Evolutionary conservation across 441 rosid genomes (phyloP).

Genomic region (Corymbia citriodora): DNA sequence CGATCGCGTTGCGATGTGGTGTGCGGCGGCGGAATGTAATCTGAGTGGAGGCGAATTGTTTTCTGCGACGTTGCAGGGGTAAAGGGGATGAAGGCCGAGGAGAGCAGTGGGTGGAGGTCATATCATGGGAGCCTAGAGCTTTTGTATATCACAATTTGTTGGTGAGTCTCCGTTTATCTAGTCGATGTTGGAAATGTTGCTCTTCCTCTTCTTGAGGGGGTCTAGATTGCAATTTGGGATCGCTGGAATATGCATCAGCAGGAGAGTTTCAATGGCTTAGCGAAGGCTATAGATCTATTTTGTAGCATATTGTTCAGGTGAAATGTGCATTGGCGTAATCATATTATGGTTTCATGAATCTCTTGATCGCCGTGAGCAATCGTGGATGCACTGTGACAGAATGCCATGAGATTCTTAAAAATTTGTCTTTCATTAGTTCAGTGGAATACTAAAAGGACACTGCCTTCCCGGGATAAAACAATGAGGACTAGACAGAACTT

Average conservation of each 20-base stretch:
- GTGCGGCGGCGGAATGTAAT: neutral
- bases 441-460: neutral
- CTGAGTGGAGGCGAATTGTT: neutral
- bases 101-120: slow-evolving; percentile 25
- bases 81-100: slow-evolving; percentile 8
- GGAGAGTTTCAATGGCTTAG: neutral
- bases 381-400: neutral
- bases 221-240: neutral
- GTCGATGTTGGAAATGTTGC: neutral
- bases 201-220: neutral
- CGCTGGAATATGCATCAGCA: neutral
- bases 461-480: neutral
- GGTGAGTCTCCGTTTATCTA: neutral
- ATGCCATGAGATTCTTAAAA: neutral
- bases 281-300: neutral
- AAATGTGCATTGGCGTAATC: neutral
- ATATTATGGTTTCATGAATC: neutral
- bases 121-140: slow-evolving; percentile 25
- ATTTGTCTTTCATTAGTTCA: neutral
- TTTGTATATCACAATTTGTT: slow-evolving; percentile 14
- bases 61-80: neutral
- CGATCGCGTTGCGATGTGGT: neutral
- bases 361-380: neutral
- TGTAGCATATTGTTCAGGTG: neutral
- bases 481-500: neutral